Evolutionary conservation across 2,329 filamentous ascomycete species (phyloP).

Genomic region (Cercospora brassicicola): DNA sequence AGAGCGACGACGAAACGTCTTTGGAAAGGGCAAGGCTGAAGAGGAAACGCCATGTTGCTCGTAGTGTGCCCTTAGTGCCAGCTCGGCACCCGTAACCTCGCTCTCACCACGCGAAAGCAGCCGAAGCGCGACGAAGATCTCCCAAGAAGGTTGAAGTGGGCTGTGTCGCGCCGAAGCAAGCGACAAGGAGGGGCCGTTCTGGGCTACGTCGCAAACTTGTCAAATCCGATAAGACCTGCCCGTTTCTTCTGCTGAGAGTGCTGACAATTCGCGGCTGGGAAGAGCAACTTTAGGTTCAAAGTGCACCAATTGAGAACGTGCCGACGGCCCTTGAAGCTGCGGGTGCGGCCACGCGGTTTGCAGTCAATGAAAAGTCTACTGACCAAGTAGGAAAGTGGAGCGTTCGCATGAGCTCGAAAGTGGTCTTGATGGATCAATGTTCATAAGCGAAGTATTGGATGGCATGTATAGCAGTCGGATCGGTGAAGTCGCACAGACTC

Average conservation of each 20-base stretch:
- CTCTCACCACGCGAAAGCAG: neutral
- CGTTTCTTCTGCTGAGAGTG: neutral
- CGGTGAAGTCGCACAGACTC: neutral
- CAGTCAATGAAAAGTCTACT: constrained; percentile 7
- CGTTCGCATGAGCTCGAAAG: neutral
- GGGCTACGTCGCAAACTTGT: neutral
- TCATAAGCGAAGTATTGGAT: constrained; percentile 5
- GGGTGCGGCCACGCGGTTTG: constrained; percentile 6
- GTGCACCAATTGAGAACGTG: constrained; percentile 1
- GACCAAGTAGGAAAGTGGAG: neutral
- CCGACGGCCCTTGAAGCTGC: neutral
- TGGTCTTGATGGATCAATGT: neutral
- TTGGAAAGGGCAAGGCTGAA: neutral
- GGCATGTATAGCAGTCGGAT: neutral
- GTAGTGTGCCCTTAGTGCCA: neutral
- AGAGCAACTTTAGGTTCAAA: constrained; percentile 8
- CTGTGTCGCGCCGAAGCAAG: neutral
- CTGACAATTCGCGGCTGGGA: neutral
- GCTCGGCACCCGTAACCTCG: neutral
- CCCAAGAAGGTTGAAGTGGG: constrained; percentile 1
- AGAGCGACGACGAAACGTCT: neutral
- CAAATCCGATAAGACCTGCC: neutral
- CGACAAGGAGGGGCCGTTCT: neutral
- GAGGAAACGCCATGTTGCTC: neutral
- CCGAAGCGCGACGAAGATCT: constrained; percentile 5